Evolutionary conservation across 192 early-diverging fungal genomes (phyloP), one percentile per base, ranked within the genome.

Genomic region (Haplosporangium gracile): DNA sequence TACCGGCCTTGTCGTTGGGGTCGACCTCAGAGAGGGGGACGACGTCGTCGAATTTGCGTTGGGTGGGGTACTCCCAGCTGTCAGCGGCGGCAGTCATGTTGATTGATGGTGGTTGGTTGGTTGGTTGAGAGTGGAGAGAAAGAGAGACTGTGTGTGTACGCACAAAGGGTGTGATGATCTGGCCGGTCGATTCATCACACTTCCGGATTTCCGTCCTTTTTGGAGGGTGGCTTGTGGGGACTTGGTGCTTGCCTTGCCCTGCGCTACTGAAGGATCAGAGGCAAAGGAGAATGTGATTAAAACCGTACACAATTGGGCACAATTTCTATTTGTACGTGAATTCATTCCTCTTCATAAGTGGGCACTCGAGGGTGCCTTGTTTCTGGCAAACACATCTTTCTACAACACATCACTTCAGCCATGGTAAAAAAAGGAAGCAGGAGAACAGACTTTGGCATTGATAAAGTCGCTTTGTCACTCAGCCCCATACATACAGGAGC

Each of bases 1-100:
- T 86, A 86, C 84, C 84, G 60, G 84, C 84, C 84, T 86, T 80
- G 84, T 86, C 84, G 29, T 81, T 77, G 70, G 84, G 79, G 65
- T 86, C 84, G 40, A 86, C 84, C 65, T 86, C 84, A 9, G 84
- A 55, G 43, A 86, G 79, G 68, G 84, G 84, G 18, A 49, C 76
- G 65, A 86, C 84, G 49, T 86, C 72, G 72, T 86, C 84, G 84
- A 86, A 86, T 81, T 81, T 86, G 76, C 84, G 84, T 29, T 86
- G 84, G 71, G 79, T 45, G 47, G 84, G 84, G 84, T 86, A 86
- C 75, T 86, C 84, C 84, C 84, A 86, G 72, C 78, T 80, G 70
- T 86, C 84, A 81, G 84, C 79, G 60, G 82, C 78, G 76, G 84
- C 72, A 68, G 84, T 60, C 84, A 86, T 86, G 20, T 36, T 60